phyloP scores from a whole-genome alignment of 2,329 filamentous ascomycete species.

The Verticillium nubilum region DNA sequence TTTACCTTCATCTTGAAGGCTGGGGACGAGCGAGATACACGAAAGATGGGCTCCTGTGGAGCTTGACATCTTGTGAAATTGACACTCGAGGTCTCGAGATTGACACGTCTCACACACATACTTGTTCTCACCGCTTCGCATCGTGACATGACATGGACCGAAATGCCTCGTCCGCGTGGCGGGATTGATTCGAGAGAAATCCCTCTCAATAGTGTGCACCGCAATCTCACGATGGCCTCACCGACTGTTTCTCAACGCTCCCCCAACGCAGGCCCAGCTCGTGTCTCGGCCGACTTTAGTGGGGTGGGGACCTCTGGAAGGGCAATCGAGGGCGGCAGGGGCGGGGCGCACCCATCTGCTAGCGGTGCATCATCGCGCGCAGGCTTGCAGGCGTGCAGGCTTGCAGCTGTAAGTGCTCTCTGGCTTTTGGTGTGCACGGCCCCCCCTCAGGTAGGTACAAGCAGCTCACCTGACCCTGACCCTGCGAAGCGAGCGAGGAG shows the following conservation, averaged over 20 bases:
- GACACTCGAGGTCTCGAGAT: background rate
- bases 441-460: no score
- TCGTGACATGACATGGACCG: background rate
- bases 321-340: background rate
- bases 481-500: no score
- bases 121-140: background rate
- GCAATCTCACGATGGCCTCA: background rate
- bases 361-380: background rate
- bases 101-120: background rate
- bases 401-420: background rate
- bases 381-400: no score
- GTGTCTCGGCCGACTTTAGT: background rate
- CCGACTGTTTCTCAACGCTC: background rate
- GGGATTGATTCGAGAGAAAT: background rate
- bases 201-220: background rate
- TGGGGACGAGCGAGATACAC: background rate
- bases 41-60: background rate
- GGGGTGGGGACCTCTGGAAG: no score
- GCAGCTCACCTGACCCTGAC: no score
- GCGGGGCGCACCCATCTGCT: background rate
- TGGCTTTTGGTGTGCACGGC: no score
- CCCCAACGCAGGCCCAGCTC: no score
- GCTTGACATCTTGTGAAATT: background rate
- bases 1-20: background rate
- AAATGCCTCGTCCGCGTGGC: background rate